phyloP scores from a whole-genome alignment of 1,284 basidiomycete genomes.

The Leccinum angustisporum region DNA sequence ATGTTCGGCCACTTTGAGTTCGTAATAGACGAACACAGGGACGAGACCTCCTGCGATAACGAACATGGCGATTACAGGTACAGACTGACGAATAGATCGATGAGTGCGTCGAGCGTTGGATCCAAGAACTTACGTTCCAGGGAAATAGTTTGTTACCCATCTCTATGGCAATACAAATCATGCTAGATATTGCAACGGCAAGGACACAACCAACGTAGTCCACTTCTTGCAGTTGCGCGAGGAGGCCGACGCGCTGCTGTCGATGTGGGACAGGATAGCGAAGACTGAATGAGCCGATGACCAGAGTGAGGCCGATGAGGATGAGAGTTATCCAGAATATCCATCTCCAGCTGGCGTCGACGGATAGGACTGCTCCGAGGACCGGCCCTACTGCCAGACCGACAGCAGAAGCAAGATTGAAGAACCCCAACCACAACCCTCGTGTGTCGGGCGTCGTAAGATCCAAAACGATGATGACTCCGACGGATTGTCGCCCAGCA shows the following conservation, averaged over 20 bases:
- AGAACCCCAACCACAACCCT: constrained; percentile 36
- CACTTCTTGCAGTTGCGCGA: constrained; percentile 34
- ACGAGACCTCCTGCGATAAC: constrained; percentile 30
- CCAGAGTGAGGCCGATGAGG: constrained; percentile 33
- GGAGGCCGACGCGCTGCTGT: constrained; percentile 32
- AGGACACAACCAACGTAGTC: constrained; percentile 32
- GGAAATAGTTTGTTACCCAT: constrained; percentile 39
- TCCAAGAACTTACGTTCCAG: constrained; percentile 29
- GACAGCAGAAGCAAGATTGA: constrained; percentile 33
- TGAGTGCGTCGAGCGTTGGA: not conserved
- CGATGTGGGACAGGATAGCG: constrained; percentile 35
- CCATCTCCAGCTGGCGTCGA: constrained; percentile 32
- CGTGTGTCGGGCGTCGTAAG: constrained; percentile 35
- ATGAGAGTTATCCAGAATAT: constrained; percentile 37
- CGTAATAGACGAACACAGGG: constrained; percentile 35
- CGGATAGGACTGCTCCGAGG: constrained; percentile 32
- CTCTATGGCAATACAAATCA: constrained; percentile 35
- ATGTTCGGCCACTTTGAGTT: constrained; percentile 34
- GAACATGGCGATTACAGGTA: constrained; percentile 30
- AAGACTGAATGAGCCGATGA: constrained; percentile 27
- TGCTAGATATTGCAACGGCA: constrained; percentile 35
- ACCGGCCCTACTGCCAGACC: constrained; percentile 34
- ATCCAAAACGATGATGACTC: constrained; percentile 34
- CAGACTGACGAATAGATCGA: constrained; percentile 23
- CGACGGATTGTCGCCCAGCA: constrained; percentile 36